Percentiles rank a stretch among this genome's conserved stretches.
Evolutionary conservation across 331 rosid species (phyloP).

Genomic region (Stylosanthes scabra): DNA sequence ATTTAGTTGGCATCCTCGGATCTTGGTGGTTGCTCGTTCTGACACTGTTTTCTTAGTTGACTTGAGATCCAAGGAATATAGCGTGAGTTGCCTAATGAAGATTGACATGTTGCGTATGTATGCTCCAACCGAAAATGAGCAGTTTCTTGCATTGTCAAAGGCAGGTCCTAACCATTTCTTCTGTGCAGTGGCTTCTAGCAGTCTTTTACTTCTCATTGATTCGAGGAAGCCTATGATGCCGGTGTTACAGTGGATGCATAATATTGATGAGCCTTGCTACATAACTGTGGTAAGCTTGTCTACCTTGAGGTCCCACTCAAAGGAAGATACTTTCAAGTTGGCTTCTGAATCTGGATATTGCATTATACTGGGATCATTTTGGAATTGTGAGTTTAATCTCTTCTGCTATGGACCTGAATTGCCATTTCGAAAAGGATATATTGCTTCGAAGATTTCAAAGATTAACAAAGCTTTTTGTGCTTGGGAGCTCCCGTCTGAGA

Average conservation of each 20-base stretch:
- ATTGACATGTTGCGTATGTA: conserved; percentile 51
- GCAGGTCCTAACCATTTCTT: conserved; percentile 57
- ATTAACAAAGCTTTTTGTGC: conserved; percentile 52
- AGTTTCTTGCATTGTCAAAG: conserved; percentile 62
- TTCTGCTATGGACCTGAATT: conserved; percentile 70
- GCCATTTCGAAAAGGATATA: conserved; percentile 43
- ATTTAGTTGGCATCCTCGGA: conserved; percentile 83
- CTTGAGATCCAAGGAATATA: conserved; percentile 48
- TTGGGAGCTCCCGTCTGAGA: conserved; percentile 68
- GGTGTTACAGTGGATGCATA: conserved; percentile 73
- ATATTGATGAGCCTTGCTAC: conserved; percentile 56
- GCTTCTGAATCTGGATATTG: conserved; percentile 78
- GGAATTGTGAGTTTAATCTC: conserved; percentile 64
- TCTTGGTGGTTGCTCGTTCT: conserved; percentile 65
- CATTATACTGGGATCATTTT: conserved; percentile 76
- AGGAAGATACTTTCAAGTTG: conserved; percentile 48
- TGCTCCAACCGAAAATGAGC: conserved; percentile 49
- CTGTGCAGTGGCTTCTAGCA: conserved; percentile 66
- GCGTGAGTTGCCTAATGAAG: conserved; percentile 59
- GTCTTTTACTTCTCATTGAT: conserved; percentile 70
- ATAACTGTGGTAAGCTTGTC: conserved; percentile 60
- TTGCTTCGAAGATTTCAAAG: conserved; percentile 45
- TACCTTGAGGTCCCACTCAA: conserved; percentile 60
- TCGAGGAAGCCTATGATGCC: conserved; percentile 67
- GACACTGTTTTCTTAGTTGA: conserved; percentile 75